These are phyloP conservation scores for Vitis riparia DNA, from an alignment of 164 flowering plant species.

Conservation along the genomic window DNA sequence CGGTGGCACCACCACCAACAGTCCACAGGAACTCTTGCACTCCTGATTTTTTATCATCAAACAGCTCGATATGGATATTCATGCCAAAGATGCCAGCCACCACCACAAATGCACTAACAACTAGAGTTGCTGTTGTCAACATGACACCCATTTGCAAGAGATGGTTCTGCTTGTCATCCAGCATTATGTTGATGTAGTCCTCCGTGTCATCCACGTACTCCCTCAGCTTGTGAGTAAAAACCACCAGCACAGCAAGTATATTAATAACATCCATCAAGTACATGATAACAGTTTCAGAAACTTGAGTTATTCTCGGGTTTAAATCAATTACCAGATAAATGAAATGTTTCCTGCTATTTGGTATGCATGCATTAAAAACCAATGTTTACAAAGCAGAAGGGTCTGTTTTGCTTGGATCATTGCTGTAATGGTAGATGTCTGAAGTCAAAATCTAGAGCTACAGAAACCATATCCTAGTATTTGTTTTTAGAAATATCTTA, in stretches of 20 bases:
- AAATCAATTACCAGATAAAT: not conserved
- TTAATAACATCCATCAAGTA: not conserved
- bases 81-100: constrained; percentile 87
- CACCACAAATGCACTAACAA: constrained; percentile 78
- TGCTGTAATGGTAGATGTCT: too few species aligned
- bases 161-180: constrained; percentile 98
- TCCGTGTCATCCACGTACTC: constrained; percentile 98
- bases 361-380: not conserved
- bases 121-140: constrained; percentile 88
- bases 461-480: too few species aligned
- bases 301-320: too few species aligned
- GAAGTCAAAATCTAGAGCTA: too few species aligned
- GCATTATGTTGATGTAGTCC: constrained; percentile 96
- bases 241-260: too few species aligned
- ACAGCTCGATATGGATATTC: constrained; percentile 83
- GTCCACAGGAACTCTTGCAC: constrained; percentile 68
- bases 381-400: too few species aligned
- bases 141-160: constrained; percentile 95
- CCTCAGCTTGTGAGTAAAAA: constrained; percentile 50
- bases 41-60: constrained; percentile 33
- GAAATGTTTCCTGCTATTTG: not conserved
- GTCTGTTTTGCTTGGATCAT: not conserved
- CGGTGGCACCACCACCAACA: constrained; percentile 43
- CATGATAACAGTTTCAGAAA: not conserved
- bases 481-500: too few species aligned